Conservation (phyloP, 768 basidiomycete species). For the Agaricus subrufescens region DNA sequence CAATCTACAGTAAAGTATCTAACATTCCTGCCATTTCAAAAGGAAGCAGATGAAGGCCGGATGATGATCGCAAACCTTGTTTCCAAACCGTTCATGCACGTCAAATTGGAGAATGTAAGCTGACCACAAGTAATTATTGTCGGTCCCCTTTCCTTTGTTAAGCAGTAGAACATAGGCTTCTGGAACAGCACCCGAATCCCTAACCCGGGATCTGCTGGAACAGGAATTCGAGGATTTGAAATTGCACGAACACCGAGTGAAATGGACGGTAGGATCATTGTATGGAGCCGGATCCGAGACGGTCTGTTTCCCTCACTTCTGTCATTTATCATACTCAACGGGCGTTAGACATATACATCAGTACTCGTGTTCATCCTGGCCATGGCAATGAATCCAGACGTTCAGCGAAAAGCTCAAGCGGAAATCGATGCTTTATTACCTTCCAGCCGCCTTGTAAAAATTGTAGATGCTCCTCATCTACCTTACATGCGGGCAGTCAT, state of each 20-base stretch:
- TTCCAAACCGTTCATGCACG: constrained; percentile 27
- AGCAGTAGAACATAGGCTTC: constrained; percentile 22
- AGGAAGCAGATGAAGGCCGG: constrained; percentile 37
- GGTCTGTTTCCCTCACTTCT: constrained; percentile 5
- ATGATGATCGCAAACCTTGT: constrained; percentile 28
- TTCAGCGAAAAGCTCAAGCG: constrained; percentile 33
- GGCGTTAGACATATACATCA: neutral
- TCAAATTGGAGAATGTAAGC: constrained; percentile 3
- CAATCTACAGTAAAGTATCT: neutral
- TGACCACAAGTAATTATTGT: neutral
- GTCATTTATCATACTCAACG: neutral
- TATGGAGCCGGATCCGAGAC: constrained; percentile 16
- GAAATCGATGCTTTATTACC: constrained; percentile 39
- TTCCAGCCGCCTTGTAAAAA: constrained; percentile 17
- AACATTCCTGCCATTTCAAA: constrained; percentile 54
- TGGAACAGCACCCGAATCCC: constrained; percentile 37
- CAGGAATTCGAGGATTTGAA: constrained; percentile 23
- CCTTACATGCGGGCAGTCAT: constrained; percentile 31
- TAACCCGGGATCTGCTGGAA: constrained; percentile 36
- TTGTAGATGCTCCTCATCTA: constrained; percentile 9
- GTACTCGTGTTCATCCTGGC: constrained; percentile 5
- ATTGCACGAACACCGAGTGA: constrained; percentile 20
- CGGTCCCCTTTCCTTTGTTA: neutral
- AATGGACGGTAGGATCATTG: constrained; percentile 16
- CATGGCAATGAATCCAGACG: constrained; percentile 35